Evolutionary conservation across 176 grass and related monocot species (phyloP).

Genomic region (Pharus latifolius): DNA sequence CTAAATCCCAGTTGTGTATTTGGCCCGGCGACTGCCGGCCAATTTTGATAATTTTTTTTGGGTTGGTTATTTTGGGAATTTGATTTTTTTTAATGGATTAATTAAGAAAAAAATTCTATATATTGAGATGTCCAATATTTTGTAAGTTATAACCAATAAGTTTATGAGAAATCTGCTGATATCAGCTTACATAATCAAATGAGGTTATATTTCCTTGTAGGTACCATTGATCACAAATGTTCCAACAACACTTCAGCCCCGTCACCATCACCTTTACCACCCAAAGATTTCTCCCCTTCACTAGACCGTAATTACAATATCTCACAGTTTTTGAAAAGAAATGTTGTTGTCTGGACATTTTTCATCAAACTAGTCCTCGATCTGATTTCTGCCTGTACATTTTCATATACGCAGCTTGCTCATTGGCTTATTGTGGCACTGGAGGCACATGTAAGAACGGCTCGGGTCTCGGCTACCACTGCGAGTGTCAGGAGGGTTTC

Average conservation of each 20-base stretch:
- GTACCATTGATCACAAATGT: slow-evolving; percentile 58
- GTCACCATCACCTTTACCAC: slow-evolving; percentile 8
- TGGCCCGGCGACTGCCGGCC: no score
- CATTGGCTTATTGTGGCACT: slow-evolving; percentile 45
- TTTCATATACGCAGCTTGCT: slow-evolving; percentile 43
- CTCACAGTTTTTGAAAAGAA: background rate
- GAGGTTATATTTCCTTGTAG: slow-evolving; percentile 23
- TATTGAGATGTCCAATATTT: no score
- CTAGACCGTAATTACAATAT: slow-evolving; percentile 39
- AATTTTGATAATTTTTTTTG: no score
- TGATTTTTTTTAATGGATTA: no score
- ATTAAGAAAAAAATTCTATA: no score
- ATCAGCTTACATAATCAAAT: background rate
- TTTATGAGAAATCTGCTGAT: background rate
- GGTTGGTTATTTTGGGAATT: no score
- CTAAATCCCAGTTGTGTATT: no score
- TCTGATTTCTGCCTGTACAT: background rate
- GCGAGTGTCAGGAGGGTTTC: slow-evolving; percentile 54
- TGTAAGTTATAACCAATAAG: background rate
- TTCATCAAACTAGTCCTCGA: no score
- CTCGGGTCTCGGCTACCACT: slow-evolving; percentile 43
- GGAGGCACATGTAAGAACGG: slow-evolving; percentile 52
- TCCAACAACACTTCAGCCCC: slow-evolving; percentile 17
- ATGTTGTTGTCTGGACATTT: background rate
- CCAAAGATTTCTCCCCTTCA: slow-evolving; percentile 40